A percentile compares a stretch with the other conserved stretches of the same genome.
phyloP scores from a whole-genome alignment of 169 alveolate genomes.

The Theileria parva region DNA sequence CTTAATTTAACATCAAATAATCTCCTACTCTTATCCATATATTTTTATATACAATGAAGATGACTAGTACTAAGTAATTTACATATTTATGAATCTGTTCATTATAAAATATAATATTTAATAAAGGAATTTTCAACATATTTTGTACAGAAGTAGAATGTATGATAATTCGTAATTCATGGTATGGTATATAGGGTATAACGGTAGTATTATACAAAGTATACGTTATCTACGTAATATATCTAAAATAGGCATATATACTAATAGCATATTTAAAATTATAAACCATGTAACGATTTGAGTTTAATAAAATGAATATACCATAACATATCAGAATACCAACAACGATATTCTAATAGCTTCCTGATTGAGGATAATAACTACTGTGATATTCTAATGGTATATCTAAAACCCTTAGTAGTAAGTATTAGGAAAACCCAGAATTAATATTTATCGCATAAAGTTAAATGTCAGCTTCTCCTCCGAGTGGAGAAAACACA shows the following conservation, averaged over 20 bases:
- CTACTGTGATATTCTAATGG: neutral
- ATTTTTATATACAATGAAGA: neutral
- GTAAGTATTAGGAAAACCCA: neutral
- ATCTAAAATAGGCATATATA: neutral
- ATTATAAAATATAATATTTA: too few relatives aligned
- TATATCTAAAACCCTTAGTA: too few relatives aligned
- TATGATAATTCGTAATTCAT: neutral
- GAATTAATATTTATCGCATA: too few relatives aligned
- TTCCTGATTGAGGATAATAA: neutral
- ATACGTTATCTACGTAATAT: too few relatives aligned
- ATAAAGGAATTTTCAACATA: neutral
- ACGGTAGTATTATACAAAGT: neutral
- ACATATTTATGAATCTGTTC: neutral
- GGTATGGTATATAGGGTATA: neutral
- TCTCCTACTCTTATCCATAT: neutral
- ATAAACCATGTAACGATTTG: neutral
- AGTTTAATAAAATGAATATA: too few relatives aligned
- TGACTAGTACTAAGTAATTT: neutral
- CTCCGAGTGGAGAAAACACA: neutral
- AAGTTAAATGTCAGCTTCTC: neutral
- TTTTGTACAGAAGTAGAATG: too few relatives aligned
- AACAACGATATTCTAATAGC: neutral
- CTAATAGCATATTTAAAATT: neutral
- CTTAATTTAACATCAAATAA: neutral
- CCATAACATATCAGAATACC: neutral